A percentile compares a stretch with the other conserved stretches of the same genome.
Conservation (phyloP, 1,139 yeast genomes). For the Lodderomyces orthopsilosis region DNA sequence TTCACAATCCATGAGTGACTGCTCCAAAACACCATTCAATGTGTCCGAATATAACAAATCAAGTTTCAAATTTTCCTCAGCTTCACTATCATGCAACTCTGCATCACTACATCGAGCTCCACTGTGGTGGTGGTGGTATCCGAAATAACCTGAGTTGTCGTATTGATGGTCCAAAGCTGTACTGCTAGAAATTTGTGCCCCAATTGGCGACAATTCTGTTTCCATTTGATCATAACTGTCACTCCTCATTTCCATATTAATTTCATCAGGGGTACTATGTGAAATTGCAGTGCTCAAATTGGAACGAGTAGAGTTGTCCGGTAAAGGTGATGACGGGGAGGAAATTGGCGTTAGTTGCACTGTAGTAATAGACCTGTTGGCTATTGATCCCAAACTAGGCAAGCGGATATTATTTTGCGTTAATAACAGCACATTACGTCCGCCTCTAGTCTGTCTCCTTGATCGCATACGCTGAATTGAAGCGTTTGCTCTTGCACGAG, state of each 20-base stretch:
- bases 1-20: constrained; percentile 62
- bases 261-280: constrained; percentile 6
- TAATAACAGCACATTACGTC: constrained; percentile 29
- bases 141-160: constrained; percentile 8
- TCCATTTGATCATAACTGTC: constrained; percentile 5
- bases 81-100: background rate
- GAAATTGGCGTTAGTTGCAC: constrained; percentile 18
- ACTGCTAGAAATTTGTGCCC: constrained; percentile 11
- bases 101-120: background rate
- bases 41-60: constrained; percentile 18
- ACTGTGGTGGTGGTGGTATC: constrained; percentile 3
- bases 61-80: background rate
- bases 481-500: constrained; percentile 65
- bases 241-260: constrained; percentile 7
- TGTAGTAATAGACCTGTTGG: constrained; percentile 2
- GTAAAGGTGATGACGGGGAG: constrained; percentile 17
- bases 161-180: constrained; percentile 7
- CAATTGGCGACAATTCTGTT: constrained; percentile 12
- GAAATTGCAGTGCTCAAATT: constrained; percentile 14
- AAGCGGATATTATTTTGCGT: constrained; percentile 22
- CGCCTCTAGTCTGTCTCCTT: constrained; percentile 53
- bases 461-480: constrained; percentile 62
- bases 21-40: constrained; percentile 47
- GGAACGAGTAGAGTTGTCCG: constrained; percentile 12
- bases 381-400: constrained; percentile 22